A percentile compares a stretch with the other conserved stretches of the same genome.
phyloP scores from a whole-genome alignment of 495 filamentous ascomycete species.

The Podospora pseudocomata region DNA sequence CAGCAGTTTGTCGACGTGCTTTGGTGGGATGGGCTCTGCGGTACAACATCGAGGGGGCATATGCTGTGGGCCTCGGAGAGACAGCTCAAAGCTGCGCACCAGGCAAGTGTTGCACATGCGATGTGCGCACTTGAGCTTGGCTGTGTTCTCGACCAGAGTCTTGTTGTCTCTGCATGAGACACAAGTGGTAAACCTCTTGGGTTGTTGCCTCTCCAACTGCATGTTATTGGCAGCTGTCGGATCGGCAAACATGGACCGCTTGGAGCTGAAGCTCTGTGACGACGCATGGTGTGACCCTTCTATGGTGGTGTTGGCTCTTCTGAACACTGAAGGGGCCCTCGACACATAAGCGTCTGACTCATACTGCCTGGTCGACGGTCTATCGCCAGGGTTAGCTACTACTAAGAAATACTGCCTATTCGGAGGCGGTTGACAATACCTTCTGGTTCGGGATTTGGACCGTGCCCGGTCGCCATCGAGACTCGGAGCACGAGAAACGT shows the following conservation, averaged over 20 bases:
- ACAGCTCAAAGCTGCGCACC: constrained; percentile 65
- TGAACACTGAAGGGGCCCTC: constrained; percentile 27
- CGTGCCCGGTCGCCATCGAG: constrained; percentile 33
- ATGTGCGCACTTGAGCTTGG: constrained; percentile 70
- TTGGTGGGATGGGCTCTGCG: constrained; percentile 63
- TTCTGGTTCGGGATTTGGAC: constrained; percentile 35
- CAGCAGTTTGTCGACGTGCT: constrained; percentile 72
- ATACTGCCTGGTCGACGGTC: constrained; percentile 36
- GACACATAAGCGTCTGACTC: constrained; percentile 34
- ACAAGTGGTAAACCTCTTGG: constrained; percentile 61
- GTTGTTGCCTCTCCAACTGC: constrained; percentile 26
- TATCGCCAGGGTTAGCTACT: constrained; percentile 23
- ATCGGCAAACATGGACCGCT: constrained; percentile 36
- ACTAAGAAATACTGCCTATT: background rate
- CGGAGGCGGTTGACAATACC: constrained; percentile 27
- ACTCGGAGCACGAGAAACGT: constrained; percentile 25
- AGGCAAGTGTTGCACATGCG: constrained; percentile 75
- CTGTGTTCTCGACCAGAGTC: constrained; percentile 54
- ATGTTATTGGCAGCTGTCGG: constrained; percentile 29
- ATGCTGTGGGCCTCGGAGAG: constrained; percentile 66
- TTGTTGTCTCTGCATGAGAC: constrained; percentile 65
- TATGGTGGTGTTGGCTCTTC: constrained; percentile 33
- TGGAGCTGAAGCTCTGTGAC: constrained; percentile 39
- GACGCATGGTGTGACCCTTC: constrained; percentile 36
- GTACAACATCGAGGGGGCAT: constrained; percentile 83